Conservation (phyloP, 768 basidiomycete species). For the Xerocomellus intermedius region DNA sequence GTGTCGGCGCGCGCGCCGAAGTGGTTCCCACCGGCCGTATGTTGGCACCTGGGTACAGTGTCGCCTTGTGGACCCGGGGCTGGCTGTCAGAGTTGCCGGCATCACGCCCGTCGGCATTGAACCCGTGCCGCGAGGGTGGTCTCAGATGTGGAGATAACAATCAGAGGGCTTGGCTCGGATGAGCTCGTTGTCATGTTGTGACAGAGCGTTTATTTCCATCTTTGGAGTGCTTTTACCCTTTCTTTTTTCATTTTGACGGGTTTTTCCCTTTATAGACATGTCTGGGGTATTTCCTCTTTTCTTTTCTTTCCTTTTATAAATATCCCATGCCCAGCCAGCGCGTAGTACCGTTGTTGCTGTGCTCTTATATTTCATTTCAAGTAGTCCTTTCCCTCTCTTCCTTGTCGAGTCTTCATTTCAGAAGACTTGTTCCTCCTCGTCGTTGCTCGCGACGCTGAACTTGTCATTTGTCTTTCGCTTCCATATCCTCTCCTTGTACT, state of each 20-base stretch:
- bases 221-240: neutral
- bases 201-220: constrained; percentile 10
- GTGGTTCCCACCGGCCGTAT: constrained; percentile 3
- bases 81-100: constrained; percentile 20
- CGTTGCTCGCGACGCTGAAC: constrained; percentile 23
- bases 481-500: constrained; percentile 23
- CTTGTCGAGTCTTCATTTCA: constrained; percentile 27
- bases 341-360: constrained; percentile 22
- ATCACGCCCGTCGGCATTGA: constrained; percentile 9
- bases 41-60: neutral
- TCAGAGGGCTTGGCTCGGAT: constrained; percentile 26
- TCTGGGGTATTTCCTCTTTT: constrained; percentile 3
- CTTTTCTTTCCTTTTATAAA: constrained; percentile 14
- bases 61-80: neutral
- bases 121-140: constrained; percentile 6
- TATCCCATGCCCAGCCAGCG: constrained; percentile 8
- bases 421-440: constrained; percentile 24
- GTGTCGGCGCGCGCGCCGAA: constrained; percentile 12
- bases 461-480: constrained; percentile 18
- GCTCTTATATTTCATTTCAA: constrained; percentile 35
- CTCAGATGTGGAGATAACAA: constrained; percentile 21
- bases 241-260: constrained; percentile 5
- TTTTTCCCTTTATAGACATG: constrained; percentile 20
- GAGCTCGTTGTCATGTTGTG: constrained; percentile 25
- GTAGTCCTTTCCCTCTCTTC: constrained; percentile 20